phyloP scores from a whole-genome alignment of 192 early-diverging fungal genomes.

The Backusella mclennaniae region DNA sequence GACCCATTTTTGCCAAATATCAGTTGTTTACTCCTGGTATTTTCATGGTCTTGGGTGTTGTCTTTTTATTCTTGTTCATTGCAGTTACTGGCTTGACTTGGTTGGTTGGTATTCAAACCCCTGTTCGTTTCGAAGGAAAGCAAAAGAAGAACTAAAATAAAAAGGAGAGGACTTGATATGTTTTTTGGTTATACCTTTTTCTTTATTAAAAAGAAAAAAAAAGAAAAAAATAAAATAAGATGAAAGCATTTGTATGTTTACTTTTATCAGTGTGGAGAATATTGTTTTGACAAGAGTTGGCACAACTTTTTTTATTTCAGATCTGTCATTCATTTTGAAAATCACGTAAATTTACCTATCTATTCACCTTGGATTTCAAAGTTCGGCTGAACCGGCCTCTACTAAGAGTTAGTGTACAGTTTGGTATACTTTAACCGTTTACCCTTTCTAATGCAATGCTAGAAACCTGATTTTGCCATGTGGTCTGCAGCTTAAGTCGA shows the following conservation, averaged over 20 bases:
- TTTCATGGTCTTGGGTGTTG: slow-evolving; percentile 33
- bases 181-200: slow-evolving; percentile 2
- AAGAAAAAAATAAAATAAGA: not conserved
- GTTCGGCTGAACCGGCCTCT: too few species aligned
- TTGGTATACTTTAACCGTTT: too few species aligned
- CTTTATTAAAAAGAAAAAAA: not conserved
- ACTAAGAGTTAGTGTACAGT: too few species aligned
- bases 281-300: too few species aligned
- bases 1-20: slow-evolving; percentile 41
- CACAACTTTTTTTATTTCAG: too few species aligned
- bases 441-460: too few species aligned
- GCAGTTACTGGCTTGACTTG: slow-evolving; percentile 31
- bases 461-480: too few species aligned
- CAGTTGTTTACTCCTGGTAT: slow-evolving; percentile 36
- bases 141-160: slow-evolving; percentile 32
- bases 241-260: not conserved
- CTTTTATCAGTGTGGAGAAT: not conserved
- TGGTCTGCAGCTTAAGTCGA: too few species aligned
- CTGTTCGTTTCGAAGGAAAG: slow-evolving; percentile 33
- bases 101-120: slow-evolving; percentile 34
- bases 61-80: slow-evolving; percentile 31
- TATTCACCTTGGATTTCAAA: too few species aligned
- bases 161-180: not conserved
- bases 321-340: too few species aligned
- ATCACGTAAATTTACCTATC: too few species aligned